phyloP scores from a whole-genome alignment of 192 early-diverging fungal genomes.

The Mortierella hygrophila region DNA sequence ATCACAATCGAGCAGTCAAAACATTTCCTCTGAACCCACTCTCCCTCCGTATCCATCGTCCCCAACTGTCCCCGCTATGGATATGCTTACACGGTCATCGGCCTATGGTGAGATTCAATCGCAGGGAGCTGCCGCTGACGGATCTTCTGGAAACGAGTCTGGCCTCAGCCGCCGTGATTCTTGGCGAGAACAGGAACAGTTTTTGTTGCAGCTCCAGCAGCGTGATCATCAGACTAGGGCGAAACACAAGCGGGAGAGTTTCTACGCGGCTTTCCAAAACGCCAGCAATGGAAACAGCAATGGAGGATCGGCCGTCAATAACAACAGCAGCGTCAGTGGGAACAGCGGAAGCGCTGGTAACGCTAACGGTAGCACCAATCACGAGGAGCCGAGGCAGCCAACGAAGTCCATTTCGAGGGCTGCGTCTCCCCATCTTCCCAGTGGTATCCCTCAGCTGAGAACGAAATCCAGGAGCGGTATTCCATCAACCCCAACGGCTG shows the following conservation, averaged over 20 bases:
- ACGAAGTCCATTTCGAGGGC: constrained; percentile 28
- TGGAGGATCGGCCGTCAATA: constrained; percentile 5
- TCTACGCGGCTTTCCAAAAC: constrained; percentile 49
- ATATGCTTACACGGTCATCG: constrained; percentile 3
- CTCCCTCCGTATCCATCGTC: background rate
- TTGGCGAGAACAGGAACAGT: constrained; percentile 55
- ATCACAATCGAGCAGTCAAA: constrained; percentile 6
- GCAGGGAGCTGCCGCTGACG: background rate
- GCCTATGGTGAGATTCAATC: background rate
- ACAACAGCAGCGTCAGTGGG: background rate
- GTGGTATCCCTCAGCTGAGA: constrained; percentile 47
- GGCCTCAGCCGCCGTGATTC: constrained; percentile 32
- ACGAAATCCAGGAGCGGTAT: constrained; percentile 54
- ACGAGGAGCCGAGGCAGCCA: constrained; percentile 26
- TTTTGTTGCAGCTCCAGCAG: constrained; percentile 44
- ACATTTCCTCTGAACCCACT: background rate
- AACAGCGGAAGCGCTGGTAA: constrained; percentile 8
- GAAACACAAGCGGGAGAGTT: constrained; percentile 46
- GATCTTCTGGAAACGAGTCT: background rate
- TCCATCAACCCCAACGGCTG: constrained; percentile 38
- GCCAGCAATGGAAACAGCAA: background rate
- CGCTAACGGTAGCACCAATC: background rate
- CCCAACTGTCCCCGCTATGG: background rate
- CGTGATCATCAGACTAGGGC: constrained; percentile 49
- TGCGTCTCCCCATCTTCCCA: constrained; percentile 47